These are phyloP conservation scores for Chaetomiaceae sp. DNA, from an alignment of 2,329 filamentous ascomycete species.

Conservation along the genomic window DNA sequence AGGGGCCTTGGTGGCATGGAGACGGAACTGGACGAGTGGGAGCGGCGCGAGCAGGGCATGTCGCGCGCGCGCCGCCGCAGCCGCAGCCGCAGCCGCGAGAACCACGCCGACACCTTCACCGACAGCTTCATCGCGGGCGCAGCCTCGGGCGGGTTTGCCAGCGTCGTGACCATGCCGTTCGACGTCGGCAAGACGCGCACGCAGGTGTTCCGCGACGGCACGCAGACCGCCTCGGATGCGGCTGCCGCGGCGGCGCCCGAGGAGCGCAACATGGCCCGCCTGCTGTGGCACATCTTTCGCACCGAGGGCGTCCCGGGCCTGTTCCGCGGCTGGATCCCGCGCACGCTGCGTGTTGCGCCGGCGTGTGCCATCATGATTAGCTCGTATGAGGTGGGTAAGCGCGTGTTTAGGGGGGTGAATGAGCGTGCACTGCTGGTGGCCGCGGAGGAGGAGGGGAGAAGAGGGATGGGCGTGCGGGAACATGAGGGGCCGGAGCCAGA, in stretches of 20 bases:
- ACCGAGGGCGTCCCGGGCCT: constrained; percentile 75
- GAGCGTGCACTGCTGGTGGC: constrained; percentile 35
- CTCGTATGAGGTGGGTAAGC: constrained; percentile 93
- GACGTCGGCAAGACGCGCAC: constrained; percentile 96
- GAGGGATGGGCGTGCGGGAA: neutral
- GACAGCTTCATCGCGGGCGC: constrained; percentile 89
- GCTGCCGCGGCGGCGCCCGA: constrained; percentile 50
- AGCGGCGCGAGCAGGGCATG: too few species aligned
- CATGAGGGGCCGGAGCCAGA: neutral
- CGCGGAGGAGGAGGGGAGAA: too few species aligned
- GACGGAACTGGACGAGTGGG: constrained; percentile 16
- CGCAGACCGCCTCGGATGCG: constrained; percentile 16
- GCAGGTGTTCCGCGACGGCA: constrained; percentile 67
- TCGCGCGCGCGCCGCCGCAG: constrained; percentile 47
- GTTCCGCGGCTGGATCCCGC: constrained; percentile 86
- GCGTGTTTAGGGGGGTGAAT: constrained; percentile 73
- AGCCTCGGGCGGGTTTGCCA: constrained; percentile 74
- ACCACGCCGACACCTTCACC: constrained; percentile 69
- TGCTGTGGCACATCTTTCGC: constrained; percentile 86
- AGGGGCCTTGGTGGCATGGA: constrained; percentile 35
- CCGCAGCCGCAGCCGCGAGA: constrained; percentile 53
- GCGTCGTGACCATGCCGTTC: constrained; percentile 87
- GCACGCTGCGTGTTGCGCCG: constrained; percentile 89
- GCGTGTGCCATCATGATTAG: constrained; percentile 99
- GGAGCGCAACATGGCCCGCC: constrained; percentile 68